Evolutionary conservation across 2,329 filamentous ascomycete species (phyloP), one percentile per base, ranked within the genome.

Genomic region (Monilinia fructicola): DNA sequence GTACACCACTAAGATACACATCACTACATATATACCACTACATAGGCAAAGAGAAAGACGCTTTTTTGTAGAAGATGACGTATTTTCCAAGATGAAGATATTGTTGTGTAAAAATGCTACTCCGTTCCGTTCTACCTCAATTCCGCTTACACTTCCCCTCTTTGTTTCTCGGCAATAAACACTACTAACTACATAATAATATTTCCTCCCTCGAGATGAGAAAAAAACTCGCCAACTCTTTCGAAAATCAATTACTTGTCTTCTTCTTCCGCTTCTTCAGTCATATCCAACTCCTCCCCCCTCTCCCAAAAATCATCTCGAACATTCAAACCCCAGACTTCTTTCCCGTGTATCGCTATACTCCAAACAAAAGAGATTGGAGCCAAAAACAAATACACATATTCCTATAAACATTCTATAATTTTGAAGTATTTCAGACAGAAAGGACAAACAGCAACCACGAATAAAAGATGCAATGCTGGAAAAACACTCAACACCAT

Each of bases 321-420:
- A 60, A 35, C 28, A 54, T 54, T 23, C 31, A 54, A 18, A 6
- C 9, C 16, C 46, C 31, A 60, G 31, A 38, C 58, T 26, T 60
- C 44, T 50, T 50, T 23, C 14, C 28, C n/a, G 11, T 50, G 44
- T 21, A 50, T 60, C 52, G 50, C 61, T 44, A 28, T 53, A 64
- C 48, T 14, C 23, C 60, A 14, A 64, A 44, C 12, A 60, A 38
- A 64, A 16, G 35, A 46, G 40, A 56, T 50, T 26, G 58, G 46
- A 46, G 61, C 18, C 31, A 44, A 42, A 46, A 64, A 64, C 52
- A 54, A 64, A 54, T 54, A 64, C 50, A 54, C 23, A 56, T 54
- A 56, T 28, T 40, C 61, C 18, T 35, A 55, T 55, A 54, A 42
- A 64, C 38, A 64, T 64, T 53, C 61, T 54, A 54, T 55, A 42